Evolutionary conservation across 768 basidiomycete genomes (phyloP).

Genomic region (Kwoniella europaea): DNA sequence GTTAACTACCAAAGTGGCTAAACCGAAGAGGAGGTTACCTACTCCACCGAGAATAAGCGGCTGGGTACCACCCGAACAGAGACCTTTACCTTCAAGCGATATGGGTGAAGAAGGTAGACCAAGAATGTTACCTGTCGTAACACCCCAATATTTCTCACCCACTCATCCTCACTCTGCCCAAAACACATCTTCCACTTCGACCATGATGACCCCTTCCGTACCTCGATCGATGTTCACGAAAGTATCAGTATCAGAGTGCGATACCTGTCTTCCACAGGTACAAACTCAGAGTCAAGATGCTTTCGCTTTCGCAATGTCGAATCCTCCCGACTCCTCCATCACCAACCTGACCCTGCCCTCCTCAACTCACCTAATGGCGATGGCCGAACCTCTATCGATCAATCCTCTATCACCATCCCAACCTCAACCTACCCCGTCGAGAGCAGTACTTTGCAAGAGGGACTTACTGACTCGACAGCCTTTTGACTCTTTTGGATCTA

Average conservation of each 20-base stretch:
- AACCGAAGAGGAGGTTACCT: constrained; percentile 2
- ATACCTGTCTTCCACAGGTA: background rate
- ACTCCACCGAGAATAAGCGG: constrained; percentile 22
- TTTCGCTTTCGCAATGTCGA: background rate
- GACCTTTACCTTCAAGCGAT: constrained; percentile 15
- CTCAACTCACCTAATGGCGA: background rate
- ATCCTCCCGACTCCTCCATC: background rate
- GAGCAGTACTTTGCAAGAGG: background rate
- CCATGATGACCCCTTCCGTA: background rate
- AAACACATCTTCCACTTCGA: too few relatives aligned
- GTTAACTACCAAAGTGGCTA: constrained; percentile 5
- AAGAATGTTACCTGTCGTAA: constrained; percentile 4
- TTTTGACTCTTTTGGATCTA: background rate
- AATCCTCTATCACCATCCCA: background rate
- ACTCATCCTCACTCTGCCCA: too few relatives aligned
- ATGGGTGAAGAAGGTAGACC: constrained; percentile 1
- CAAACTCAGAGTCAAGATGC: background rate
- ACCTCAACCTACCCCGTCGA: background rate
- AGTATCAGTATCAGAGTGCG: background rate
- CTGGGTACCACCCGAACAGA: constrained; percentile 30
- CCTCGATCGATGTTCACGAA: too few relatives aligned
- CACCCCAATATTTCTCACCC: background rate
- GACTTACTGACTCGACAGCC: background rate
- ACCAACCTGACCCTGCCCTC: background rate
- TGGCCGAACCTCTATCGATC: background rate